A percentile compares a stretch with the other conserved stretches of the same genome.
Evolutionary conservation across 1,139 yeast species (phyloP).

Genomic region (Geotrichum bryndzae): DNA sequence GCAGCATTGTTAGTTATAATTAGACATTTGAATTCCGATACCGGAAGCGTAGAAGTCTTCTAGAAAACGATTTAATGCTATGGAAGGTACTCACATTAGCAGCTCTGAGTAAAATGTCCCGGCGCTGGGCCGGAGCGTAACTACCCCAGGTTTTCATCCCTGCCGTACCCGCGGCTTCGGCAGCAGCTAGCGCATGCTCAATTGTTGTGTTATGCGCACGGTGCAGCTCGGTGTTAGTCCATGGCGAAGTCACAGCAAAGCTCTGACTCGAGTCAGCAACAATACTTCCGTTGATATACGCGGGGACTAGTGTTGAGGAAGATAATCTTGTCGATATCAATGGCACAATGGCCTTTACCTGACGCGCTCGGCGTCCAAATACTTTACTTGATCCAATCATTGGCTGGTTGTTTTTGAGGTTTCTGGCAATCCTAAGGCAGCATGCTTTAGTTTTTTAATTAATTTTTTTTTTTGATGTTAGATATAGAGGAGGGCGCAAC

Average conservation of each 20-base stretch:
- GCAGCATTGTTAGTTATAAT: neutral
- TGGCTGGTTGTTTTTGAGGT: neutral
- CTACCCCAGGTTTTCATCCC: slow-evolving; percentile 6
- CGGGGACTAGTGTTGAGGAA: slow-evolving; percentile 1
- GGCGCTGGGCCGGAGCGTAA: slow-evolving; percentile 1
- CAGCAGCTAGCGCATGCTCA: slow-evolving; percentile 10
- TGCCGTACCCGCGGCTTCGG: slow-evolving; percentile 1
- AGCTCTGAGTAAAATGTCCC: slow-evolving; percentile 7
- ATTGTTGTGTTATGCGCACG: slow-evolving; percentile 3
- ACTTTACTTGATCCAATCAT: neutral
- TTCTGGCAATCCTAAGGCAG: too few relatives aligned
- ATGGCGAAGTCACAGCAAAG: slow-evolving; percentile 12
- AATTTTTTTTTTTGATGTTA: too few relatives aligned
- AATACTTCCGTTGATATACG: slow-evolving; percentile 4
- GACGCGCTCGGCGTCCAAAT: neutral
- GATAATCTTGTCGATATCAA: neutral
- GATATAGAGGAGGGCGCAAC: too few relatives aligned
- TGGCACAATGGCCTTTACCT: neutral
- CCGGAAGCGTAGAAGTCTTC: neutral
- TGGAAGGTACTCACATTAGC: slow-evolving; percentile 5
- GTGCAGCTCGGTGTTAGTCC: slow-evolving; percentile 1
- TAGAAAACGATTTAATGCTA: neutral
- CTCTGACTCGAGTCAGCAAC: neutral
- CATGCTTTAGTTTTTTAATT: too few relatives aligned
- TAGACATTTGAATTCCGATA: too few relatives aligned